Conservation (phyloP, 768 basidiomycete genomes). For the Lanmaoa pseudosensibilis region DNA sequence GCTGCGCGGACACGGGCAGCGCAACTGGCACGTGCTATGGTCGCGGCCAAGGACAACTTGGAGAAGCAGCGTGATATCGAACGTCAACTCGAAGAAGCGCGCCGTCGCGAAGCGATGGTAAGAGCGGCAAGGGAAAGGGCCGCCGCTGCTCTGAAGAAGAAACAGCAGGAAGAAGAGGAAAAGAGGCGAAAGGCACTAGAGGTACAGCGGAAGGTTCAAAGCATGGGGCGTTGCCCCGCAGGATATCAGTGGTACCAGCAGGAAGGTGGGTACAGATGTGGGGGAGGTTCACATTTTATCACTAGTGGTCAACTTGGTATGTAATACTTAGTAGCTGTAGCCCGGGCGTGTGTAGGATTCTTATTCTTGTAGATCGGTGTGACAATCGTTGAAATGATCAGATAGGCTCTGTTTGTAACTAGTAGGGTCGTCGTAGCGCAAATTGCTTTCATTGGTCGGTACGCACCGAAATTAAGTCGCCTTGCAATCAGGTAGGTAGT, state of each 20-base stretch:
- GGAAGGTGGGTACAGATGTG: constrained; percentile 44
- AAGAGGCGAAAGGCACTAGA: constrained; percentile 20
- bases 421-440: not conserved
- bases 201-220: constrained; percentile 44
- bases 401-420: too few species aligned
- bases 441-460: too few species aligned
- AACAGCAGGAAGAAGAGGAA: constrained; percentile 41
- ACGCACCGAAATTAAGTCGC: too few species aligned
- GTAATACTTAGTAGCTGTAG: too few species aligned
- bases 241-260: constrained; percentile 49
- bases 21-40: constrained; percentile 20
- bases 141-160: constrained; percentile 29
- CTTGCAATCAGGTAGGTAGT: too few species aligned
- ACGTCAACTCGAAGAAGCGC: constrained; percentile 30
- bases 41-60: constrained; percentile 18
- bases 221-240: constrained; percentile 49
- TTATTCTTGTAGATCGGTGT: not conserved
- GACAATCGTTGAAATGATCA: not conserved
- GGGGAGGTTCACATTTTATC: constrained; percentile 47
- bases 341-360: not conserved
- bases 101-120: constrained; percentile 28
- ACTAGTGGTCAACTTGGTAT: constrained; percentile 7
- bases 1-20: constrained; percentile 10
- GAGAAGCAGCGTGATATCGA: constrained; percentile 25
- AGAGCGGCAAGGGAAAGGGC: constrained; percentile 28